Conservation (phyloP, 2,329 filamentous ascomycete genomes). For the Neodidymelliopsis sp. region DNA sequence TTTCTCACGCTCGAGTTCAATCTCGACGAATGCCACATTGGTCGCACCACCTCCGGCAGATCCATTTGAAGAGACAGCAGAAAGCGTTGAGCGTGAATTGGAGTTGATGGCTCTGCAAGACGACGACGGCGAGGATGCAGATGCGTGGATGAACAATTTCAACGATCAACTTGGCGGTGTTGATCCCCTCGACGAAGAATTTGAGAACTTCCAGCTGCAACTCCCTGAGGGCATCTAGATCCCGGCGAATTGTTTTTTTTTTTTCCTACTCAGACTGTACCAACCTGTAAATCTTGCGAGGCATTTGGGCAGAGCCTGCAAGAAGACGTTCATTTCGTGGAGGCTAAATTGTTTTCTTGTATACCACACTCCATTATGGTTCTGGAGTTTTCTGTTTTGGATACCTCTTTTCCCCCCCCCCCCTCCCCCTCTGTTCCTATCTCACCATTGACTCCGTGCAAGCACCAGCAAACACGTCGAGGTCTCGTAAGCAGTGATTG, state of each 20-base stretch:
- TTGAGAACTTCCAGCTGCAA: conserved; percentile 42
- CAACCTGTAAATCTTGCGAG: neutral
- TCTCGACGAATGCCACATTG: conserved; percentile 40
- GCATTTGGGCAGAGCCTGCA: neutral
- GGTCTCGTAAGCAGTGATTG: conserved; percentile 6
- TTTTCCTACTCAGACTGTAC: neutral
- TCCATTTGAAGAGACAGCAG: conserved; percentile 38
- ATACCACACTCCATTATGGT: conserved; percentile 7
- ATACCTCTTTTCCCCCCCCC: conserved; percentile 15
- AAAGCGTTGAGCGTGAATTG: conserved; percentile 46
- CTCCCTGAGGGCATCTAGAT: conserved; percentile 41
- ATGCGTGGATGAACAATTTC: conserved; percentile 44
- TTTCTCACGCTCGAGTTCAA: conserved; percentile 47
- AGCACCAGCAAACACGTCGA: neutral
- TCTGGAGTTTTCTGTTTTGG: conserved; percentile 16
- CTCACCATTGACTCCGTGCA: neutral
- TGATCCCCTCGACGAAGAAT: conserved; percentile 40
- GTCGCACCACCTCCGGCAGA: conserved; percentile 25
- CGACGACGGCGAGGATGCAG: conserved; percentile 38
- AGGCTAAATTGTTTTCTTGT: conserved; percentile 14
- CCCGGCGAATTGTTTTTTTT: neutral
- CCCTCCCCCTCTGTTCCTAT: too few relatives aligned
- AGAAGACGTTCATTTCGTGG: neutral
- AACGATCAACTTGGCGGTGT: conserved; percentile 31
- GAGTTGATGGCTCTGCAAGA: conserved; percentile 36